Base-by-base conservation (phyloP, 2,329 filamentous ascomycete genomes). In the Sporothrix sp. region DNA sequence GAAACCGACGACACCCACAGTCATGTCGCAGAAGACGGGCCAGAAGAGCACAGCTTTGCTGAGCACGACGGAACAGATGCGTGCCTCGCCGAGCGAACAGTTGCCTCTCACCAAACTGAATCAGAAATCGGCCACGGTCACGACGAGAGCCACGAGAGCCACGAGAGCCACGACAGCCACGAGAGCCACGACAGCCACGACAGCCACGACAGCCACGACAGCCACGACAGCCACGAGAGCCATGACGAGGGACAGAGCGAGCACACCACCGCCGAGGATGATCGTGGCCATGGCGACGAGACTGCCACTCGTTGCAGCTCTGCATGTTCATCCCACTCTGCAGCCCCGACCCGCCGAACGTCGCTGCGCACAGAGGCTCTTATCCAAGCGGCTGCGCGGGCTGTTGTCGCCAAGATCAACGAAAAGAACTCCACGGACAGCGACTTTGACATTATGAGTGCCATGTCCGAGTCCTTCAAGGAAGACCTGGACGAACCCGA, bases 301-400 rank as follows among this genome's bases (percentile, higher is more conserved):
- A 10, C 23, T 16, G 2, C 23, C 4, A 39, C 51, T 9, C 51
- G 46, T 1, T 40, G 47, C 23, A 50, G 20, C 40, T 48, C n/a
- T 10, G 10, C 11, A 52, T 45, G 33, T 4, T 51, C 52, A 1
- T 21, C 30, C 9, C 27, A 23, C 11, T 58, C 59, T n/a, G 51
- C 52, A 25, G 25, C 56, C 37, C 56, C 59, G 21, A 50, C 62
- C n/a, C 62, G 69, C 23, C 67, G 68, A n/a, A 62, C 65, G 2
- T 74, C 71, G 1, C 58, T 64, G 9, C 65, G 69, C 5, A 74
- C 75, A 2, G 72, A 78, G 57, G 74, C 71, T 7, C 63, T 76
- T 32, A 78, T 79, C 53, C 72, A 76, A 28, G 71, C 70, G 21
- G 75, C 74, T 1, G 75, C 75, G 1, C 66, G 70, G 46, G 72